Evolutionary conservation across 2,329 filamentous ascomycete species (phyloP).

Genomic region (Ambrosiella xylebori): DNA sequence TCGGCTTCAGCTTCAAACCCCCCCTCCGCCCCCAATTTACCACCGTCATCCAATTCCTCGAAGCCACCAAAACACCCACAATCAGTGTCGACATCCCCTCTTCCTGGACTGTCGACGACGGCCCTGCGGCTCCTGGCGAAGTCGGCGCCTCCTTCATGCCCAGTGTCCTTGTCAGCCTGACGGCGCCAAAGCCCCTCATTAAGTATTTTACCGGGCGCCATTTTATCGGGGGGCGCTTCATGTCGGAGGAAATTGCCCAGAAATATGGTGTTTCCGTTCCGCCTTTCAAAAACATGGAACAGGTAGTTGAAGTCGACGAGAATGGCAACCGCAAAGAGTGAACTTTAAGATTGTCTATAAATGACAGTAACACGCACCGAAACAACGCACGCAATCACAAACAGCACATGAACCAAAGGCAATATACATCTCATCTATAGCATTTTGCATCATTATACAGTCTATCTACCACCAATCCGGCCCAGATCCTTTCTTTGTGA

Average conservation of each 20-base stretch:
- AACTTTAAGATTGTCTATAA: neutral
- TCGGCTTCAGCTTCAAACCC: constrained; percentile 87
- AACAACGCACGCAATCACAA: neutral
- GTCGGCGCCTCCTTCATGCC: constrained; percentile 70
- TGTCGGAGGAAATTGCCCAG: constrained; percentile 57
- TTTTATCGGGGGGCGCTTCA: constrained; percentile 79
- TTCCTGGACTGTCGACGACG: constrained; percentile 81
- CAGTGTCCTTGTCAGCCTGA: constrained; percentile 65
- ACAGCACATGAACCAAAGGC: neutral
- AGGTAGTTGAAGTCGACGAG: constrained; percentile 58
- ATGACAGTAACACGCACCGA: neutral
- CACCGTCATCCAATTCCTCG: constrained; percentile 56
- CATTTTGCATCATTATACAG: neutral
- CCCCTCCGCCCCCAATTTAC: constrained; percentile 87
- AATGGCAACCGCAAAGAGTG: neutral
- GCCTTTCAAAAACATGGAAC: constrained; percentile 69
- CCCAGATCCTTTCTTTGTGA: neutral
- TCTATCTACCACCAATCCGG: neutral
- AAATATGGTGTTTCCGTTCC: constrained; percentile 80
- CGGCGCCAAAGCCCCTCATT: constrained; percentile 80
- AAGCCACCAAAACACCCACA: constrained; percentile 54
- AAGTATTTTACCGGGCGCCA: constrained; percentile 73
- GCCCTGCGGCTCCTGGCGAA: constrained; percentile 46
- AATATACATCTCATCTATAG: neutral
- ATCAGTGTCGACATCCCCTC: constrained; percentile 85